Percentiles rank a stretch among this genome's conserved stretches.
phyloP scores from a whole-genome alignment of 1,139 yeast genomes.

The Saccharomyces hybrid region DNA sequence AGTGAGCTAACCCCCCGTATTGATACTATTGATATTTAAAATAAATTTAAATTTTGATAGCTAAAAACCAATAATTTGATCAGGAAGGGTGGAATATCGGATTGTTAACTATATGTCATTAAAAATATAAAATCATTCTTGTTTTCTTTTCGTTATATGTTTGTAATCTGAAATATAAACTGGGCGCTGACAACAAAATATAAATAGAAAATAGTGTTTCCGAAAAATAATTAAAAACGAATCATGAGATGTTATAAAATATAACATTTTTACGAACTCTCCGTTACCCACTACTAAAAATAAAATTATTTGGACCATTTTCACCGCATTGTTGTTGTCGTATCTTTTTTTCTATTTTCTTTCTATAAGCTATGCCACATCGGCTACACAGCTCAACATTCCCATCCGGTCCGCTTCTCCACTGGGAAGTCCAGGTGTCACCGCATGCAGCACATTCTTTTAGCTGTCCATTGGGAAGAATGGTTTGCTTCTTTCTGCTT shows the following conservation, averaged over 20 bases:
- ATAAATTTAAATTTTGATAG: too few species aligned
- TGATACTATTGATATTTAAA: too few species aligned
- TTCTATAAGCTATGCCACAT: neutral
- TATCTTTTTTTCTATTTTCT: neutral
- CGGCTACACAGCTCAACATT: neutral
- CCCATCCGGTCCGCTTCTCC: neutral
- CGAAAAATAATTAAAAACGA: too few species aligned
- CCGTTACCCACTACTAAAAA: neutral
- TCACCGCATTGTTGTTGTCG: neutral
- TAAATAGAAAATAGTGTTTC: too few species aligned
- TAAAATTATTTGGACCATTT: neutral
- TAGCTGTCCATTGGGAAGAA: neutral
- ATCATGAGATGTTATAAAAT: neutral
- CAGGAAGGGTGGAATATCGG: too few species aligned
- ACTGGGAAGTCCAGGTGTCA: conserved; percentile 1
- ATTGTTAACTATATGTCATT: too few species aligned
- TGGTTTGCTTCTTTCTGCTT: conserved; percentile 16
- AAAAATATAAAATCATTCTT: too few species aligned
- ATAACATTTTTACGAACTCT: neutral
- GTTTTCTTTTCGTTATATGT: too few species aligned
- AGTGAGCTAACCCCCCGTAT: too few species aligned
- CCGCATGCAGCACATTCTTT: neutral
- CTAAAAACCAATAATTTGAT: too few species aligned
- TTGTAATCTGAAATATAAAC: too few species aligned
- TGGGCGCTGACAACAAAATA: too few species aligned